Base-by-base conservation (phyloP, 1,139 yeast genomes). In the Debaryomycetaceae sp. region DNA sequence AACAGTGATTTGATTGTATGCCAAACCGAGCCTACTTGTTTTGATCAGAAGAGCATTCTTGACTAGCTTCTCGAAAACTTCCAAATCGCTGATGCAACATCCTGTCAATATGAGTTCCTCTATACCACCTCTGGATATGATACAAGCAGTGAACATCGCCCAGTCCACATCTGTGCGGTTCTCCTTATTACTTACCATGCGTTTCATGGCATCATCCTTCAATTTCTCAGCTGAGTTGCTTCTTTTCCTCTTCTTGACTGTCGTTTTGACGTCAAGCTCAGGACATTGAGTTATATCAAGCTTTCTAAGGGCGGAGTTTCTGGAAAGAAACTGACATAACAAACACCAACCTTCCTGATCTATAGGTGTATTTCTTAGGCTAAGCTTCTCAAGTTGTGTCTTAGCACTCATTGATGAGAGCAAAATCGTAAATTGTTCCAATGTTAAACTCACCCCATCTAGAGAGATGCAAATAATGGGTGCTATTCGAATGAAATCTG, bases 241-340 rank as follows among this genome's bases (percentile, higher is more conserved):
- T 11, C 46, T 44, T 46, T 59, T 59, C 51, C 63, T 69, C 48
- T 60, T 67, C 49, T 59, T 61, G 56, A 76, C 81, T 55, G 81
- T 79, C 1, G 80, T 76, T 54, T 81, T 81, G 5, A 83, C 78
- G 5, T 76, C 66, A 31, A 84, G 64, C 1, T 81, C 68, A 1
- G 88, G 85, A 49, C 87, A 85, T 66, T 84, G 89, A 0, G 93
- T 83, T 17, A 86, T 65, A 59, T 86, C 95, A 35, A 86, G 56
- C 40, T 80, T 73, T 42, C 71, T 71, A 40, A 85, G 55, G 1
- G 76, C 76, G 40, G 70, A 77, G 51, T 82, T 82, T 58, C 84
- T 76, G 1, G 87, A 75, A 24, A 86, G 65, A 52, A 85, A 85
- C 80, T 85, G 83, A 51, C 89, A 83, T 34, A 86, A 63, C 38